Evolutionary conservation across 1,284 basidiomycete genomes (phyloP), one percentile per base, ranked within the genome.

Genomic region (Austroboletus niveus): DNA sequence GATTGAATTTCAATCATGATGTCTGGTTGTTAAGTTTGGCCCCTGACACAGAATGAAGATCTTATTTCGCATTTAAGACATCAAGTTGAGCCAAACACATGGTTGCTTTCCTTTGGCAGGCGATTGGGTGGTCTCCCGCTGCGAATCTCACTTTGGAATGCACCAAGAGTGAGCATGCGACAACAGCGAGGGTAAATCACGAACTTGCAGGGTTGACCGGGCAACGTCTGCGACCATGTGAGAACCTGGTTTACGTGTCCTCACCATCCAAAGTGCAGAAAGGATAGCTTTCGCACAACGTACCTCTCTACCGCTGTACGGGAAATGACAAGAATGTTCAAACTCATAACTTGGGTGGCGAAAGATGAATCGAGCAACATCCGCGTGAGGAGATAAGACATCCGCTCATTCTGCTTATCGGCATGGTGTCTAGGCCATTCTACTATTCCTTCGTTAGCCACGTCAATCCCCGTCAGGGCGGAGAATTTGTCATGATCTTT

Each of bases 311-410:
- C 17, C 64, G 43, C 79, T 77, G 8, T 74, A 66, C 31, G 8
- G 42, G 72, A 71, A 9, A 76, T 72, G 1, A 81, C 81, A 59
- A 78, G 84, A 24, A 88, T 77, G 10, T 79, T 74, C 55, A 88
- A 58, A 17, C 78, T 82, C 59, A 72, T 72, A 43, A 88, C 77
- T 32, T 79, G 75, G 50, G 71, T 70, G 1, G 85, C 82, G 58
- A 87, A 87, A 10, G 71, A 63, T 1, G 74, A 59, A 60, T 87
- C 84, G 10, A 78, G 74, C 49, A 87, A 81, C 54, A 88, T 79
- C 27, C 82, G 73, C 0, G 82, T 82, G 39, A 88, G 72, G 51
- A 88, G 84, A 58, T 87, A 85, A 3, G 85, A 84, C 54, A 78
- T 86, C 17, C 84, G 76, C 56, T 81, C 81, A 0, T 81, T 78